Conservation (phyloP, 495 filamentous ascomycete genomes). For the Margaritispora aquatica region DNA sequence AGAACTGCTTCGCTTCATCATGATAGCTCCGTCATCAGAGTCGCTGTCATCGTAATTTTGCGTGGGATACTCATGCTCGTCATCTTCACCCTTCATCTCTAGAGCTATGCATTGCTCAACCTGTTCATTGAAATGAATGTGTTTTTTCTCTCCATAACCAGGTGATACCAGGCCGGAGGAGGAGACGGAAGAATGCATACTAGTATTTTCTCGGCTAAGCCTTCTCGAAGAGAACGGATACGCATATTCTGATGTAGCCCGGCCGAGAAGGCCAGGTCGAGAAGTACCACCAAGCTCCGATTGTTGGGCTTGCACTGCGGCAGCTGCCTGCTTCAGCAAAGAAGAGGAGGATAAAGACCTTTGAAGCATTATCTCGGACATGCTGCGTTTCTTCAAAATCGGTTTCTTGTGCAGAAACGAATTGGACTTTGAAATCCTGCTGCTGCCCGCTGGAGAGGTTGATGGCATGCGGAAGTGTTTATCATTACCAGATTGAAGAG, state of each 20-base stretch:
- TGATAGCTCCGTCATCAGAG: constrained; percentile 50
- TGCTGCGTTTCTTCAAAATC: constrained; percentile 92
- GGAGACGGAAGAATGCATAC: constrained; percentile 48
- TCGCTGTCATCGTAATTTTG: constrained; percentile 50
- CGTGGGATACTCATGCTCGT: constrained; percentile 52
- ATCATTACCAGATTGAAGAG: constrained; percentile 61
- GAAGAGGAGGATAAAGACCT: constrained; percentile 85
- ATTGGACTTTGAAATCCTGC: constrained; percentile 69
- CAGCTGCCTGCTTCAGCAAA: constrained; percentile 87
- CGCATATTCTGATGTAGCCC: constrained; percentile 31
- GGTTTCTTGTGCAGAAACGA: constrained; percentile 81
- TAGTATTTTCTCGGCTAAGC: constrained; percentile 48
- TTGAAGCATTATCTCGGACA: constrained; percentile 93
- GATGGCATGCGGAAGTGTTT: constrained; percentile 32
- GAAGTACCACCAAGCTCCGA: constrained; percentile 38
- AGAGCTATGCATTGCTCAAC: constrained; percentile 95
- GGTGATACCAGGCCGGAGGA: constrained; percentile 66
- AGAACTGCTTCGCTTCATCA: constrained; percentile 65
- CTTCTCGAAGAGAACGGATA: constrained; percentile 47
- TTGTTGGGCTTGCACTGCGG: constrained; percentile 86
- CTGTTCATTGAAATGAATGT: constrained; percentile 95
- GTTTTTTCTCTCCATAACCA: constrained; percentile 54
- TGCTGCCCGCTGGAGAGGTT: constrained; percentile 47
- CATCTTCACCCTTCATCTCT: constrained; percentile 68
- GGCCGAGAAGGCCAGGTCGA: constrained; percentile 23